Evolutionary conservation across 805 yeast genomes (phyloP).

Genomic region (Sugiyamaella marilandica): DNA sequence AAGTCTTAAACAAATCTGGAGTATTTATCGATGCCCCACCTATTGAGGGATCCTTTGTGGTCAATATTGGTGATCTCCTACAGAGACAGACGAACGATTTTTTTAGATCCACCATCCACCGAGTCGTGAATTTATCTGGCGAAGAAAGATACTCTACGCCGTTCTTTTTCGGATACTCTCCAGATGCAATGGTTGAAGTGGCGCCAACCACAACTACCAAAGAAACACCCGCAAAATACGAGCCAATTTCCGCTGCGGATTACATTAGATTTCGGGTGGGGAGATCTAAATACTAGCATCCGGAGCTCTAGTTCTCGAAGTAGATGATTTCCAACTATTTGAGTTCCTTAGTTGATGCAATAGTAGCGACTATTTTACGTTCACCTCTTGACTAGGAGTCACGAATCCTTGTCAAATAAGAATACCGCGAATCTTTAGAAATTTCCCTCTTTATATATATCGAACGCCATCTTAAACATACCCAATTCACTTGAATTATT

Average conservation of each 20-base stretch:
- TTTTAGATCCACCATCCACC: conserved; percentile 38
- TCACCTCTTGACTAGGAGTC: no score
- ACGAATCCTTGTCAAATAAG: no score
- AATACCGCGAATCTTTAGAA: no score
- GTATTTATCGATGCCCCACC: conserved; percentile 36
- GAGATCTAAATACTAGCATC: background rate
- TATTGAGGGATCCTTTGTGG: conserved; percentile 33
- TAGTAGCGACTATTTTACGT: no score
- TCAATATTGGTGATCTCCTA: conserved; percentile 39
- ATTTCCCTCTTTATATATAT: no score
- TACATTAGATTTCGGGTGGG: background rate
- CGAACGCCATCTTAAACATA: no score
- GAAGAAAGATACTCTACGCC: conserved; percentile 33
- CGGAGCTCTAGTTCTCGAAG: background rate
- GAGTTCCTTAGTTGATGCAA: no score
- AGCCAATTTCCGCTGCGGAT: background rate
- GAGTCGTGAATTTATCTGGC: conserved; percentile 35
- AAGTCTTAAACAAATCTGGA: conserved; percentile 34
- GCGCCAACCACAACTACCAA: conserved; percentile 14
- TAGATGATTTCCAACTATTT: no score
- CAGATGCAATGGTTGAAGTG: conserved; percentile 12
- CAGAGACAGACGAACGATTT: conserved; percentile 38
- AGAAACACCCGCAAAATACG: background rate
- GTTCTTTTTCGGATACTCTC: conserved; percentile 17
- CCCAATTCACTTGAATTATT: no score